Evolutionary conservation across 768 basidiomycete genomes (phyloP), one percentile per base, ranked within the genome.

Genomic region (Mycena vitilis): DNA sequence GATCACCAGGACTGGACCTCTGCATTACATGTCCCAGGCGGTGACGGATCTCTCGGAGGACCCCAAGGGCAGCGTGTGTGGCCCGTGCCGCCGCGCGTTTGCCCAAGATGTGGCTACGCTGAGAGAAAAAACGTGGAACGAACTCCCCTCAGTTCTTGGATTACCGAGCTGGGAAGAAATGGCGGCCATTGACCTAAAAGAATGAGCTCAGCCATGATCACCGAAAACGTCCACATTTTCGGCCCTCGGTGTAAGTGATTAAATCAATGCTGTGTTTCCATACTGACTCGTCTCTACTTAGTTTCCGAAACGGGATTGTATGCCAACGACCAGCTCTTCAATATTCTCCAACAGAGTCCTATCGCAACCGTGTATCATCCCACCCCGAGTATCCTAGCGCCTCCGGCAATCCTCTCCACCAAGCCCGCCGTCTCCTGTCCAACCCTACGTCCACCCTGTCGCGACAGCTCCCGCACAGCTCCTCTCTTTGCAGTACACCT

Each of bases 21-120:
- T 89, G 45, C 84, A 87, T 72, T 88, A 82, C 72, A 87, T 88
- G 77, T 73, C 79, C 9, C 88, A 88, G 66, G 85, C 84, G 7
- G 79, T 82, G 25, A 66, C 78, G 30, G 80, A 80, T 58, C 73
- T 82, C 5, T 57, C 78, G 11, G 76, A 82, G 13, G 83, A 86
- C 65, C 68, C 73, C 2, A 74, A 60, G 45, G 44, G 59, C 22
- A 45, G 71, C n/a, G 77, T 88, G 10, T 89, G 88, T 68, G 66
- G 62, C 2, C 53, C 68, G 9, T 89, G 88, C 73, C 81, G 83
- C 16, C 75, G 76, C 18, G 75, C 75, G 5, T 89, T 88, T 72
- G 71, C 75, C 13, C 69, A 74, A 54, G 83, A 88, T 42, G 84
- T 83, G 4, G 72, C 75, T 5, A 60, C 67, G 2, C 73, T 82